Percentiles rank a stretch among this genome's conserved stretches.
phyloP scores from a whole-genome alignment of 176 grass and related monocot species.

The Zoysia japonica region DNA sequence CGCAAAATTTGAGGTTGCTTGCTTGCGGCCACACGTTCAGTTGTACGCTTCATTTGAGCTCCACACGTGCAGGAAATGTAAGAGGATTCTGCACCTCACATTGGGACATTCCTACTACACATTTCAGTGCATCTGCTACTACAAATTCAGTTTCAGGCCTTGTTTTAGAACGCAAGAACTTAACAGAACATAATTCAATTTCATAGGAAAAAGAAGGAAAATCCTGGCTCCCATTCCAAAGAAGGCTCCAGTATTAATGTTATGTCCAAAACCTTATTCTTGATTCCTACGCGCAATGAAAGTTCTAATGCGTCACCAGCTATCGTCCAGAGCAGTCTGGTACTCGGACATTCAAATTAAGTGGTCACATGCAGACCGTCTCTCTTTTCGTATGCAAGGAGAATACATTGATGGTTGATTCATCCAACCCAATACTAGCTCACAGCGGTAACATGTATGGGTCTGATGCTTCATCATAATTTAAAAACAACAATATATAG shows the following conservation, averaged over 20 bases:
- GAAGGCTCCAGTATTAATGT: background rate
- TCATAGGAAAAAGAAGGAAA: too few relatives aligned
- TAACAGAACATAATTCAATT: too few relatives aligned
- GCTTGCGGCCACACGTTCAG: constrained; percentile 22
- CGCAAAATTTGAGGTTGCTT: constrained; percentile 22
- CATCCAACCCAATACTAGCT: background rate
- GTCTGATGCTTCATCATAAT: too few relatives aligned
- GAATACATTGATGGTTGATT: background rate
- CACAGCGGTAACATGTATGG: too few relatives aligned
- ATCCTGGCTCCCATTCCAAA: too few relatives aligned
- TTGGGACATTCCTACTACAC: background rate
- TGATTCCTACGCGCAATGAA: background rate
- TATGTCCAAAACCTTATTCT: background rate
- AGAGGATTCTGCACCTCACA: constrained; percentile 33
- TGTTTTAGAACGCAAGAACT: too few relatives aligned
- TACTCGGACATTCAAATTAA: background rate
- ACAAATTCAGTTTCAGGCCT: background rate
- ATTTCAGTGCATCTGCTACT: background rate
- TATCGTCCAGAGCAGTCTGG: background rate
- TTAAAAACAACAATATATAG: too few relatives aligned
- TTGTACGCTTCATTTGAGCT: constrained; percentile 22
- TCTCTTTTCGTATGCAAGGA: background rate
- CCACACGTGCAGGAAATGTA: constrained; percentile 21
- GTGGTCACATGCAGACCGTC: background rate
- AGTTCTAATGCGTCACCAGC: background rate